Evolutionary conservation across 495 filamentous ascomycete genomes (phyloP), one percentile per base, ranked within the genome.

Genomic region (Antarctomyces pellizariae): DNA sequence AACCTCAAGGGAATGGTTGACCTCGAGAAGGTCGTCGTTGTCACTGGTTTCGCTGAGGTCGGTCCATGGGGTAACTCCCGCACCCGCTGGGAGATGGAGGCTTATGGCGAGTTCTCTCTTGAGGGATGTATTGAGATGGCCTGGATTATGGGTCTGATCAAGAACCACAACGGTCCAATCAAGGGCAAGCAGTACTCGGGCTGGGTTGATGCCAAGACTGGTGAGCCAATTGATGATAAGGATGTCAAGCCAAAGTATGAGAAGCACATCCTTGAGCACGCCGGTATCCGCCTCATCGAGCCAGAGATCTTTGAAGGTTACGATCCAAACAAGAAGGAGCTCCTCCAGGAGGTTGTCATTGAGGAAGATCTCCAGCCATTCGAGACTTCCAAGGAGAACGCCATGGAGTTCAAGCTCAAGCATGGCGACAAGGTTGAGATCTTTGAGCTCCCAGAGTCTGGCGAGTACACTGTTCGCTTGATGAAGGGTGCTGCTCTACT

Each of bases 111-210:
- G 42, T 99, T 99, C 57, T 95, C 89, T 10, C 68, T 95, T 10
- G 86, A 95, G 50, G 86, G 86, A 10, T 95, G 86, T 43, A 73
- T 99, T 32, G 86, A 99, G 51, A 95, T 99, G 86, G 80, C 86
- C 16, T 99, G 86, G 86, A 77, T 99, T 44, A 99, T 95, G 86
- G 89, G 89, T 31, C 71, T 95, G 31, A 95, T 99, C 52, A 90
- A 76, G 55, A 89, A 99, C 46, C 78, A 91, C 55, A 93, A 95
- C 36, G 89, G 86, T n/a, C 77, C 80, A 5, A 70, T 99, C 45
- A 95, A 95, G 54, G 86, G 89, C 45, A 74, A 91, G 56, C 68
- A 72, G 22, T 95, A 99, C 52, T 77, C 86, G 25, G 86, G 86
- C 30, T 99, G 86, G 86, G 82, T 95, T 29, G 86, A 99, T 42